These are phyloP conservation scores for Boletus edulis DNA, from an alignment of 768 basidiomycete species.

Conservation along the genomic window DNA sequence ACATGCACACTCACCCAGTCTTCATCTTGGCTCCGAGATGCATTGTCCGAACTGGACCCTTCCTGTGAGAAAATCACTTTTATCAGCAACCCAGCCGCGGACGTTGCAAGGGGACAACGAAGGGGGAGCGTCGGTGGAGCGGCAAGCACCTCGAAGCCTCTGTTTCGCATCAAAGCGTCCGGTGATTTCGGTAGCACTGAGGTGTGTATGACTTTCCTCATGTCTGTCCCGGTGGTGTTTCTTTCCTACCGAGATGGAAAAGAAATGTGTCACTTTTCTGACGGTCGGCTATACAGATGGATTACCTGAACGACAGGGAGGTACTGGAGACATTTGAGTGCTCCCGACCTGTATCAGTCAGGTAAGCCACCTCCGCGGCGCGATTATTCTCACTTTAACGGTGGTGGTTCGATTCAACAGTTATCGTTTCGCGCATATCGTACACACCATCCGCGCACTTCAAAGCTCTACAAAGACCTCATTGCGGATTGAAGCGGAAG, in stretches of 20 bases:
- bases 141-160: constrained; percentile 39
- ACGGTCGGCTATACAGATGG: constrained; percentile 59
- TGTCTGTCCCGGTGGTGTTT: not conserved
- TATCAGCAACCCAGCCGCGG: constrained; percentile 63
- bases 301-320: constrained; percentile 91
- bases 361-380: constrained; percentile 41
- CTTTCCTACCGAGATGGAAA: not conserved
- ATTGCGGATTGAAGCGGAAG: constrained; percentile 78
- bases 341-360: constrained; percentile 59
- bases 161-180: constrained; percentile 76
- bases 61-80: constrained; percentile 85
- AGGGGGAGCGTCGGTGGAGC: constrained; percentile 6
- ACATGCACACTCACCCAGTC: constrained; percentile 15
- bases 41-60: constrained; percentile 86
- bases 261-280: not conserved
- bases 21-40: constrained; percentile 94
- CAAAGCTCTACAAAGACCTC: constrained; percentile 87
- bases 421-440: constrained; percentile 80
- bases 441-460: constrained; percentile 68
- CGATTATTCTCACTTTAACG: not conserved
- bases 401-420: constrained; percentile 38
- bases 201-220: constrained; percentile 37
- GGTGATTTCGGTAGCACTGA: constrained; percentile 87
- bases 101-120: constrained; percentile 14
- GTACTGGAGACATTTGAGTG: constrained; percentile 93